Evolutionary conservation across 805 yeast genomes (phyloP).

Genomic region (Kodamaea lidongshanica): DNA sequence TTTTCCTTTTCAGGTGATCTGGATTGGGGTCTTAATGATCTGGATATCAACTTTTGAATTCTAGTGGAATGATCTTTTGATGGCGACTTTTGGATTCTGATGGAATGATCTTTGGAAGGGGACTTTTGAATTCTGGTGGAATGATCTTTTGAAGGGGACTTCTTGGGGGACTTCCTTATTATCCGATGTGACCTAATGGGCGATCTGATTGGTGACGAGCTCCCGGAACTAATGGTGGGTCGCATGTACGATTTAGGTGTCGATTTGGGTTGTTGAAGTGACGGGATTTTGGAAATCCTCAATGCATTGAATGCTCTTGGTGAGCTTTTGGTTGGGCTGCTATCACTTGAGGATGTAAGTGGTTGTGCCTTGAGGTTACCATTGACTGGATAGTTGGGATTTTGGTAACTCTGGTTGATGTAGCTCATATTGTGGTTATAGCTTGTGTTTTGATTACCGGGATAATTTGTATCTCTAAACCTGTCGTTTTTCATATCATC

Average conservation of each 20-base stretch:
- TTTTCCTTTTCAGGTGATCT: slow-evolving; percentile 8
- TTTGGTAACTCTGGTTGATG: neutral
- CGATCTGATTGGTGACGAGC: slow-evolving; percentile 5
- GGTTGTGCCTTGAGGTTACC: neutral
- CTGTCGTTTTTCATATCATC: too few relatives aligned
- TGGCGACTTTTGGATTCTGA: too few relatives aligned
- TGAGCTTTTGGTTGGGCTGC: slow-evolving; percentile 4
- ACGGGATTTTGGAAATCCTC: slow-evolving; percentile 5
- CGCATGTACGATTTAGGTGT: slow-evolving; percentile 7
- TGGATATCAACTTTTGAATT: too few relatives aligned
- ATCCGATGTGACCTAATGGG: slow-evolving; percentile 1
- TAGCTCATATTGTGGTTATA: neutral
- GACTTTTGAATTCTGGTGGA: too few relatives aligned
- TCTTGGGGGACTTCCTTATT: neutral
- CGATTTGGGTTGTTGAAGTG: neutral
- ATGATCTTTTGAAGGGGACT: slow-evolving; percentile 2
- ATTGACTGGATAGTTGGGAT: neutral
- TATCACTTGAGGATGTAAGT: slow-evolving; percentile 3
- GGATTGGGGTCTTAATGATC: slow-evolving; percentile 3
- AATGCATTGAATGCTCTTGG: slow-evolving; percentile 2
- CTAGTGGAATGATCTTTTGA: neutral
- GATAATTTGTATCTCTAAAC: too few relatives aligned
- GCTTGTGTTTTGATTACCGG: too few relatives aligned
- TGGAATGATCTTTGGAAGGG: slow-evolving; percentile 1
- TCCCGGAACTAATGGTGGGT: slow-evolving; percentile 4